phyloP scores from a whole-genome alignment of 345 rosid genomes.

The Geranium brycei region DNA sequence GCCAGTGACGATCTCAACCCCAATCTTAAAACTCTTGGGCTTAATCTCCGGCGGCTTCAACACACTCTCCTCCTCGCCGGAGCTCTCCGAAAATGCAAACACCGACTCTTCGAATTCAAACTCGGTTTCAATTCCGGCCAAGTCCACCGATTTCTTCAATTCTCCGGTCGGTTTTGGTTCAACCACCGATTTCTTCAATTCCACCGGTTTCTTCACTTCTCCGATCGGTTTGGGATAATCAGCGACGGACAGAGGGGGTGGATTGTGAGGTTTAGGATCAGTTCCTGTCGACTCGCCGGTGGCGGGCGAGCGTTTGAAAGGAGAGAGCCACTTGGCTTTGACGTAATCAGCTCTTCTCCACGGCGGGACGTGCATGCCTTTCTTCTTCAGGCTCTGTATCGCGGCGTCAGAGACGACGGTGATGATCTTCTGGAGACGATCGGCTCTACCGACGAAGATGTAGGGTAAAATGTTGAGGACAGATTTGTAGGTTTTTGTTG shows the following conservation, averaged over 20 bases:
- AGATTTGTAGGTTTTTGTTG: slow-evolving; percentile 61
- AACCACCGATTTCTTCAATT: background rate
- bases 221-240: no score
- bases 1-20: slow-evolving; percentile 41
- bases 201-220: no score
- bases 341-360: slow-evolving; percentile 86
- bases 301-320: slow-evolving; percentile 21
- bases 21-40: slow-evolving; percentile 30
- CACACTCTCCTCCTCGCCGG: slow-evolving; percentile 10
- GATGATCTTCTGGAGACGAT: slow-evolving; percentile 60
- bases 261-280: background rate
- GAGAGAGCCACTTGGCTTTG: slow-evolving; percentile 74
- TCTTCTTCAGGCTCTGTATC: slow-evolving; percentile 73
- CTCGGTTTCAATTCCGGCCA: slow-evolving; percentile 2
- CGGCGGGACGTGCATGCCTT: slow-evolving; percentile 74
- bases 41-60: slow-evolving; percentile 39
- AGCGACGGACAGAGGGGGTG: background rate
- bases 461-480: slow-evolving; percentile 61
- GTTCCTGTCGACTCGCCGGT: background rate
- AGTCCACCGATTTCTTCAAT: no score
- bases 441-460: slow-evolving; percentile 59
- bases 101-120: slow-evolving; percentile 11
- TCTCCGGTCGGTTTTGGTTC: no score
- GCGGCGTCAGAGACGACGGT: slow-evolving; percentile 54
- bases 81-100: slow-evolving; percentile 16